Evolutionary conservation across 768 basidiomycete genomes (phyloP).

Genomic region (Krasilnikovozyma curviuscula): DNA sequence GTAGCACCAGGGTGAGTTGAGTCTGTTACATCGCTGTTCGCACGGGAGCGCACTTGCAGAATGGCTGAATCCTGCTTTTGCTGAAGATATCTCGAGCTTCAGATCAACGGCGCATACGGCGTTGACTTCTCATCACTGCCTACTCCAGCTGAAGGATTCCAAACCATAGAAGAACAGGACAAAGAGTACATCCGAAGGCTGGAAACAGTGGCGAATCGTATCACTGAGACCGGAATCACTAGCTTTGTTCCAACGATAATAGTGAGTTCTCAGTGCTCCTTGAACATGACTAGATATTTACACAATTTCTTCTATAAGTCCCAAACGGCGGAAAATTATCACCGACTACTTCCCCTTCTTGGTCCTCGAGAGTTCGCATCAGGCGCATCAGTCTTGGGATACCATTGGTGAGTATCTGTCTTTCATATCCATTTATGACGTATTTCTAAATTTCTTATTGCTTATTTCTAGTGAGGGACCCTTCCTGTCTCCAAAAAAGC

Average conservation of each 20-base stretch:
- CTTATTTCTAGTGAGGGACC: no score
- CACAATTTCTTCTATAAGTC: no score
- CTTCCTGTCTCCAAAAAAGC: conserved; percentile 61
- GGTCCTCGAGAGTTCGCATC: conserved; percentile 38
- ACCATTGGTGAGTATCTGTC: no score
- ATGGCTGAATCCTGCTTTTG: neutral
- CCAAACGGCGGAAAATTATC: conserved; percentile 8
- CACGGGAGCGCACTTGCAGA: no score
- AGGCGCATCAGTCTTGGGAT: no score
- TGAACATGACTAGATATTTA: no score
- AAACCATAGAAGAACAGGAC: conserved; percentile 7
- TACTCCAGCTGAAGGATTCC: conserved; percentile 10
- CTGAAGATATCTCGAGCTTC: conserved; percentile 42
- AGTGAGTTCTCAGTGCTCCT: conserved; percentile 4
- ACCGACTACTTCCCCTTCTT: conserved; percentile 7
- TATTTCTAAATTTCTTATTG: no score
- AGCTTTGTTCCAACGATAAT: conserved; percentile 38
- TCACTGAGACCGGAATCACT: conserved; percentile 74
- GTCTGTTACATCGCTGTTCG: no score
- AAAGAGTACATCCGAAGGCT: conserved; percentile 43
- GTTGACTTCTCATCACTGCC: conserved; percentile 42
- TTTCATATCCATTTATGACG: no score
- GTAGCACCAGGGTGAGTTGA: conserved; percentile 5
- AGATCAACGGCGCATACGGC: conserved; percentile 75
- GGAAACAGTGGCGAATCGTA: conserved; percentile 48